Evolutionary conservation across 108 stramenopile species (phyloP).

Genomic region (Nitzschia sp.): DNA sequence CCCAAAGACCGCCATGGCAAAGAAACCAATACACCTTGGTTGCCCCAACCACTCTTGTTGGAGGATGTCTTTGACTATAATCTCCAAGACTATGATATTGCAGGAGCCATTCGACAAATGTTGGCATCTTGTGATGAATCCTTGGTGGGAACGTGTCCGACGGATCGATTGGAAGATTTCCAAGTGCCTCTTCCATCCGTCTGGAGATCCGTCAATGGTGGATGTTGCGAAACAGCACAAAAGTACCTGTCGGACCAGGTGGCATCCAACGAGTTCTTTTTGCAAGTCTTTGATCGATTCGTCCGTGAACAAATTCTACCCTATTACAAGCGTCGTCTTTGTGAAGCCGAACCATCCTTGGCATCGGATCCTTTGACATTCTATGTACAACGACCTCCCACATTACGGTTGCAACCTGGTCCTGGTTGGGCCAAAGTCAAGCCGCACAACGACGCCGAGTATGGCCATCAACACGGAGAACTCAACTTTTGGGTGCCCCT

Average conservation of each 20-base stretch:
- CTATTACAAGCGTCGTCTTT: constrained; percentile 59
- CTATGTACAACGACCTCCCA: constrained; percentile 87
- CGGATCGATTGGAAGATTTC: constrained; percentile 63
- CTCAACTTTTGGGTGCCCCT: constrained; percentile 89
- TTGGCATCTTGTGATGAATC: constrained; percentile 52
- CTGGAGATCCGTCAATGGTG: constrained; percentile 63
- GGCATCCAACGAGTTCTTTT: constrained; percentile 53
- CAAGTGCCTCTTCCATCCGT: constrained; percentile 58
- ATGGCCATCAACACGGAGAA: constrained; percentile 90
- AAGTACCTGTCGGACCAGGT: constrained; percentile 73
- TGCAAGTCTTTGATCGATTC: constrained; percentile 69
- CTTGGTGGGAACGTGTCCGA: constrained; percentile 52
- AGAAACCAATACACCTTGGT: constrained; percentile 58
- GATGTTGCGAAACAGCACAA: constrained; percentile 67
- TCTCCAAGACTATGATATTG: constrained; percentile 50
- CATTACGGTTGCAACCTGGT: constrained; percentile 85
- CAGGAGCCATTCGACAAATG: constrained; percentile 42
- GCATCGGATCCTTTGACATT: constrained; percentile 47
- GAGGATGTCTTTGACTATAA: constrained; percentile 55
- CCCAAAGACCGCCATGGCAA: constrained; percentile 49
- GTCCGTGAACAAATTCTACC: constrained; percentile 65
- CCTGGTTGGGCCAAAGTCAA: constrained; percentile 72
- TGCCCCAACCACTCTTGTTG: constrained; percentile 50
- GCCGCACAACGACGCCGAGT: constrained; percentile 81
- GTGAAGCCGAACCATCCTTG: constrained; percentile 22